Evolutionary conservation across 495 filamentous ascomycete species (phyloP).

Genomic region (Cladorrhinum samala): DNA sequence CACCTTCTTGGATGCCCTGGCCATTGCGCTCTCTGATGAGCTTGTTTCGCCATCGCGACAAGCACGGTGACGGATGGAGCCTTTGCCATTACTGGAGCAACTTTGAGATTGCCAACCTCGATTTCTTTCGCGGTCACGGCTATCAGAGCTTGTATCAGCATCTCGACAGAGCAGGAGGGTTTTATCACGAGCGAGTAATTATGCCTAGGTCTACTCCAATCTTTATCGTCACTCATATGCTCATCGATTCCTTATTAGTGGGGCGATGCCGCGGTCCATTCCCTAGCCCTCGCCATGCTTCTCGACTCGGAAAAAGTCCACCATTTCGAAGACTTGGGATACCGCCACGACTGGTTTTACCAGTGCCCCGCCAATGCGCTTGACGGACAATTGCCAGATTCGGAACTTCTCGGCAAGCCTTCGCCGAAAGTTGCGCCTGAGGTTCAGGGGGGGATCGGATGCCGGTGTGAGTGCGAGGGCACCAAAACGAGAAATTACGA

Average conservation of each 20-base stretch:
- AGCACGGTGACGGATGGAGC: constrained; percentile 40
- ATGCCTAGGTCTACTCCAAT: background rate
- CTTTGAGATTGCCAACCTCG: constrained; percentile 51
- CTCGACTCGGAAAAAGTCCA: constrained; percentile 44
- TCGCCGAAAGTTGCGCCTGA: constrained; percentile 24
- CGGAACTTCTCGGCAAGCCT: constrained; percentile 22
- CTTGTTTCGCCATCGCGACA: constrained; percentile 33
- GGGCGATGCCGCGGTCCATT: constrained; percentile 53
- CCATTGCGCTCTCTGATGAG: constrained; percentile 32
- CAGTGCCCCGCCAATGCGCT: constrained; percentile 43
- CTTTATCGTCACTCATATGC: background rate
- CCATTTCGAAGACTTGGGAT: constrained; percentile 50
- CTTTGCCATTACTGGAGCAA: constrained; percentile 55
- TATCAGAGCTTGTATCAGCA: constrained; percentile 46
- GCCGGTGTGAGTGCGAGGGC: constrained; percentile 42
- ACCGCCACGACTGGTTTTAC: constrained; percentile 45
- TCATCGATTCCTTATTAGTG: constrained; percentile 24
- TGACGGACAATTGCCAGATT: constrained; percentile 32
- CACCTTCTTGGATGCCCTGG: constrained; percentile 35
- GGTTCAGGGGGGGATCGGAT: constrained; percentile 35
- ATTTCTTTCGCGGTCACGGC: constrained; percentile 43
- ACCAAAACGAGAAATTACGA: constrained; percentile 26
- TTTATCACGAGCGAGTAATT: constrained; percentile 47
- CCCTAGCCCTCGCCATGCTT: constrained; percentile 45
- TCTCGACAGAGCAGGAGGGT: constrained; percentile 45